Base-by-base conservation (phyloP, 2,329 filamentous ascomycete genomes). In the Penicillium janthinellum region DNA sequence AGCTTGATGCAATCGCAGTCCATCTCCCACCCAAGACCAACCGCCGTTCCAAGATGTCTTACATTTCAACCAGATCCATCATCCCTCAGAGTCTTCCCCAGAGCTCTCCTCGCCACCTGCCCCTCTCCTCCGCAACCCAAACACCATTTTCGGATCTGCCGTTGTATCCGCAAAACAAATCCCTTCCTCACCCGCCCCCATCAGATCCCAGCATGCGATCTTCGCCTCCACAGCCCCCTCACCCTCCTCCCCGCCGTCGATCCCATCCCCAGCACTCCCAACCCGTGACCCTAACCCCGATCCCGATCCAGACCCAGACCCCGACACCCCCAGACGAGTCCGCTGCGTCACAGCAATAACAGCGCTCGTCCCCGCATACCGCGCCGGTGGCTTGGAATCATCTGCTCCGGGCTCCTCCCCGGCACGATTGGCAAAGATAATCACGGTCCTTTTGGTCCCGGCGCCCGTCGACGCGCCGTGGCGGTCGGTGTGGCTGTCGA, bases 321-420 rank as follows among this genome's bases (percentile, higher is more conserved):
- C 54, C 56, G 64, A 60, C 52, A 35, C 62, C 42, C 58, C 51
- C 11, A 56, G 22, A 39, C 54, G 54, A 60, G 61, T 52, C 38
- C 66, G 68, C 56, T 77, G 75, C 59, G 70, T 73, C 57, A 77
- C 63, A 11, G 74, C 77, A 59, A 82, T 67, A 47, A 82, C 74
- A 58, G 78, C 71, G 60, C 80, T 82, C n/a, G 77, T 80, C 48
- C 80, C 80, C 54, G 80, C 80, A 71, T 82, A 82, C 52, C 75
- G 72, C 51, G 75, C 79, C 34, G 74, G 72, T 48, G 75, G 73
- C 60, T 77, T 74, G 35, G 55, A 60, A 44, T 73, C 68, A 37
- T 72, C 72, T 49, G 69, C 72, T 17, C 65, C 67, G 17, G 73
- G 75, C 63, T 81, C 80, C 56, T 77, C 73, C 1, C 80, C 80